These are phyloP conservation scores for Starmera amethionina DNA, from an alignment of 805 yeast genomes.

Conservation along the genomic window DNA sequence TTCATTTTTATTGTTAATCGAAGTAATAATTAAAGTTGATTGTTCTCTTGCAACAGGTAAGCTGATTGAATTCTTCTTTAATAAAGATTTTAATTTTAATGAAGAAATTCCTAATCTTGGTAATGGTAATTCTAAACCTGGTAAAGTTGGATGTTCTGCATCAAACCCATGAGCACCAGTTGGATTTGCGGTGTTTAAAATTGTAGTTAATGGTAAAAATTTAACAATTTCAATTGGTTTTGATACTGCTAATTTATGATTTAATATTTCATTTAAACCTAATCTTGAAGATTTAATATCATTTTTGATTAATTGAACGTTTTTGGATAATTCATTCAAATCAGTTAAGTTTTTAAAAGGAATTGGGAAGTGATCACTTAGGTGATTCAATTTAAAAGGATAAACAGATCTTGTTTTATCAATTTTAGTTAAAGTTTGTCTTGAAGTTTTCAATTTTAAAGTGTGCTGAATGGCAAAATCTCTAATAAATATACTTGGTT, in stretches of 20 bases:
- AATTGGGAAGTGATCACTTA: conserved; percentile 55
- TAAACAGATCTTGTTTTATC: conserved; percentile 75
- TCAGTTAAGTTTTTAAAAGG: conserved; percentile 26
- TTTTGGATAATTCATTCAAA: conserved; percentile 19
- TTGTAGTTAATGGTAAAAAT: conserved; percentile 60
- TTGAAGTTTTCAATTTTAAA: conserved; percentile 64
- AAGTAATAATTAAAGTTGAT: conserved; percentile 58
- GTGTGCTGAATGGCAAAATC: conserved; percentile 79
- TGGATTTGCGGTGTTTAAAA: conserved; percentile 54
- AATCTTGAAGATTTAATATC: conserved; percentile 57
- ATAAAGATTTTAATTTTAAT: conserved; percentile 53
- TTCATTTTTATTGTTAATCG: conserved; percentile 37
- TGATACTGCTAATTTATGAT: conserved; percentile 68
- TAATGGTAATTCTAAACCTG: conserved; percentile 68
- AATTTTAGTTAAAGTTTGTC: conserved; percentile 57
- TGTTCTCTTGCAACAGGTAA: conserved; percentile 69
- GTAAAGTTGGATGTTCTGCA: conserved; percentile 53
- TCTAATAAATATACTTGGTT: conserved; percentile 69
- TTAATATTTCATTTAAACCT: conserved; percentile 72
- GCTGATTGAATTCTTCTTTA: conserved; percentile 39
- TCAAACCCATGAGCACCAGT: conserved; percentile 62
- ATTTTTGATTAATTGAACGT: conserved; percentile 33
- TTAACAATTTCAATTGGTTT: conserved; percentile 65
- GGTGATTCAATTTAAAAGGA: conserved; percentile 80
- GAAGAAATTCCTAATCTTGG: conserved; percentile 66